These are phyloP conservation scores for Suhomyces taliae DNA, from an alignment of 1,139 yeast species.

Conservation along the genomic window DNA sequence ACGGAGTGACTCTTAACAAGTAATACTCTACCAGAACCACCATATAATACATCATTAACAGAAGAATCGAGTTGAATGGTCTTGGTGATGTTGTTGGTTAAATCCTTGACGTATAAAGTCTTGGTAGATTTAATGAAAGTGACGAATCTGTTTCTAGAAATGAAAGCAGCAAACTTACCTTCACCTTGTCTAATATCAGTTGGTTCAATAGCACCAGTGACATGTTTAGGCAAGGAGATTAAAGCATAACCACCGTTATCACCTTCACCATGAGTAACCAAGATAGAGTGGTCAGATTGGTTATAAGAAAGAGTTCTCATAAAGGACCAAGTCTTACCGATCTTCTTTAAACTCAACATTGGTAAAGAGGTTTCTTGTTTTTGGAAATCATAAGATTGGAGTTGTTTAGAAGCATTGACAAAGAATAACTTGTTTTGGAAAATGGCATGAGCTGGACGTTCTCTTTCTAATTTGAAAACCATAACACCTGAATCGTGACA, in stretches of 20 bases:
- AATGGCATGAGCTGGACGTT: conserved; percentile 85
- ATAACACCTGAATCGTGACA: conserved; percentile 97
- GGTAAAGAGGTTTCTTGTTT: conserved; percentile 68
- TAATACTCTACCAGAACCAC: conserved; percentile 83
- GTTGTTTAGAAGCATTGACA: conserved; percentile 82
- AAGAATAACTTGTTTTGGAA: conserved; percentile 71
- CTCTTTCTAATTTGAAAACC: conserved; percentile 97
- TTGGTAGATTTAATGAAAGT: conserved; percentile 67
- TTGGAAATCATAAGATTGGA: conserved; percentile 73
- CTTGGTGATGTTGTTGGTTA: conserved; percentile 79
- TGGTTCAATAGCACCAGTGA: conserved; percentile 91
- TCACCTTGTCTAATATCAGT: conserved; percentile 74
- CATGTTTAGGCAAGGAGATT: conserved; percentile 78
- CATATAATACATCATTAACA: conserved; percentile 70
- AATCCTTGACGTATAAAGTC: conserved; percentile 77
- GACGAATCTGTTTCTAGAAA: conserved; percentile 92
- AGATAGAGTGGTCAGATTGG: conserved; percentile 85
- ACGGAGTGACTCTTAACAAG: conserved; percentile 73
- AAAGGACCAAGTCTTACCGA: conserved; percentile 85
- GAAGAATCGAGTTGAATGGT: conserved; percentile 71
- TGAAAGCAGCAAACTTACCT: conserved; percentile 84
- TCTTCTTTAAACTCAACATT: conserved; percentile 76
- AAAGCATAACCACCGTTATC: conserved; percentile 67
- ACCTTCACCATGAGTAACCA: conserved; percentile 78
- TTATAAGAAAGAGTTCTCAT: conserved; percentile 85